A percentile compares a stretch with the other conserved stretches of the same genome.
Evolutionary conservation across 2,329 filamentous ascomycete species (phyloP).

Genomic region (Capronia americana): DNA sequence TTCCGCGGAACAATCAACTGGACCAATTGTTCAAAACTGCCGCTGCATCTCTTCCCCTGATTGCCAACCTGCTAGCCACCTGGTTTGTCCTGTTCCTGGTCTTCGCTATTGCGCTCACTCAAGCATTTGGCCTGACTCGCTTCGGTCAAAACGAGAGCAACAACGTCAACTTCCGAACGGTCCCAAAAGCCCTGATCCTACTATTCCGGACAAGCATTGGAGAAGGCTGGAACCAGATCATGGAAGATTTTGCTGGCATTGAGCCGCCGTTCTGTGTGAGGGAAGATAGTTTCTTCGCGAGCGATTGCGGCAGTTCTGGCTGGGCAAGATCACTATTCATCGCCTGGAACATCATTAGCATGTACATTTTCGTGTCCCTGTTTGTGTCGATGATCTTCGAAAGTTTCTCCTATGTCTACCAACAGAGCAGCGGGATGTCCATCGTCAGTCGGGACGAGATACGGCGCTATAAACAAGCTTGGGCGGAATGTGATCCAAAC

Average conservation of each 20-base stretch:
- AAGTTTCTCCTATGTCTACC: slow-evolving; percentile 99
- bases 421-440: slow-evolving; percentile 89
- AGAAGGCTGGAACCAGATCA: slow-evolving; percentile 94
- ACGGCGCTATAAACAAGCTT: slow-evolving; percentile 95
- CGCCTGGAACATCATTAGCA: slow-evolving; percentile 98
- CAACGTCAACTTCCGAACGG: slow-evolving; percentile 90
- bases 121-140: slow-evolving; percentile 91
- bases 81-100: slow-evolving; percentile 98
- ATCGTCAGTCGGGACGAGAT: slow-evolving; percentile 93
- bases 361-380: slow-evolving; percentile 99
- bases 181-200: slow-evolving; percentile 90
- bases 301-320: slow-evolving; percentile 87
- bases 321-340: slow-evolving; percentile 94
- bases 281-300: slow-evolving; percentile 74
- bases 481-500: slow-evolving; percentile 91
- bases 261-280: slow-evolving; percentile 80
- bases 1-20: slow-evolving; percentile 93
- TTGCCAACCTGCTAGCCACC: slow-evolving; percentile 89
- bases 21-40: slow-evolving; percentile 99
- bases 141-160: slow-evolving; percentile 75
- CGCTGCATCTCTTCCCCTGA: slow-evolving; percentile 87
- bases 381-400: slow-evolving; percentile 99
- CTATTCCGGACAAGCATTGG: slow-evolving; percentile 92
- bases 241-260: slow-evolving; percentile 91
- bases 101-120: slow-evolving; percentile 94